Conservation (phyloP, 257 asterid species). For the Nicotiana undulata region DNA sequence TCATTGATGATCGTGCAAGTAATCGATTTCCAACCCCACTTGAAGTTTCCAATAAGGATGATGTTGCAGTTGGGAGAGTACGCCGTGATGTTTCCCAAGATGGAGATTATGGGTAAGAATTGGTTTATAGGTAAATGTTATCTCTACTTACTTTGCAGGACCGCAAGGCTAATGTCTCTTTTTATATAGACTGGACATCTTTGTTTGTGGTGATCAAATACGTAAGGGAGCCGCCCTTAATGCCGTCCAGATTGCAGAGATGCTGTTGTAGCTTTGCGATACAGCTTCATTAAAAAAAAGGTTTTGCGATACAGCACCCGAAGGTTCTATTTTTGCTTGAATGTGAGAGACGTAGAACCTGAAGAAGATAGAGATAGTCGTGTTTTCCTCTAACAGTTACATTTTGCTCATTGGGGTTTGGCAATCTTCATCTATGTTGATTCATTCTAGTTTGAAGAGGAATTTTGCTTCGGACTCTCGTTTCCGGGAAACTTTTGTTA, state of each 20-base stretch:
- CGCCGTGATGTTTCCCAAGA: slow-evolving; percentile 82
- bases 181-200: slow-evolving; percentile 68
- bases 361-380: not conserved
- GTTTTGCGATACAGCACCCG: not conserved
- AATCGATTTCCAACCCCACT: slow-evolving; percentile 86
- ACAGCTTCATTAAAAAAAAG: not conserved
- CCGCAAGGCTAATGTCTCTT: not conserved
- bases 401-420: not conserved
- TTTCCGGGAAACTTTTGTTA: not conserved
- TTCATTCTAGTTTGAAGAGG: not conserved
- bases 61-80: slow-evolving; percentile 91
- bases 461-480: not conserved
- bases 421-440: not conserved
- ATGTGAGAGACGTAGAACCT: not conserved
- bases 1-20: slow-evolving; percentile 74
- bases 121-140: not conserved
- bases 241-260: slow-evolving; percentile 82
- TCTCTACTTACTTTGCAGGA: not conserved
- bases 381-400: not conserved
- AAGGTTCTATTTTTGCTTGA: slow-evolving; percentile 6
- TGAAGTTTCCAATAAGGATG: slow-evolving; percentile 76
- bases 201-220: slow-evolving; percentile 94
- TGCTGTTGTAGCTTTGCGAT: slow-evolving; percentile 41
- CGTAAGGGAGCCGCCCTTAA: slow-evolving; percentile 96
- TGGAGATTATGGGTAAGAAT: slow-evolving; percentile 71